Conservation (phyloP, 2,329 filamentous ascomycete genomes). For the Pezicula neosporulosa region DNA sequence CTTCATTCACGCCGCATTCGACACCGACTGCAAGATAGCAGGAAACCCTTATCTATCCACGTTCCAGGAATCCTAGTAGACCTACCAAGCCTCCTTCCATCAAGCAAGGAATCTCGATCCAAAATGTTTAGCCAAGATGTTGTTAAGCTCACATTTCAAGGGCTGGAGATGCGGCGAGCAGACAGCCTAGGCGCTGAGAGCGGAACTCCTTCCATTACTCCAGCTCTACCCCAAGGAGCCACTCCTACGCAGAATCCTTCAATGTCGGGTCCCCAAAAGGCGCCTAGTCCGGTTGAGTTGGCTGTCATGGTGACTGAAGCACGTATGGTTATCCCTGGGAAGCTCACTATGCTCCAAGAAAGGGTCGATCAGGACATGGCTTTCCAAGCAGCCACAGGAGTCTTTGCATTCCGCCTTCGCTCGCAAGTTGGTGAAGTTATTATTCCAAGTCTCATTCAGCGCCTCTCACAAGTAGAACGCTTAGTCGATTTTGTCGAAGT, state of each 20-base stretch:
- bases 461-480: conserved; percentile 57
- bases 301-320: conserved; percentile 27
- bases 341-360: conserved; percentile 21
- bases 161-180: conserved; percentile 18
- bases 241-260: neutral
- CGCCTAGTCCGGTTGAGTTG: conserved; percentile 10
- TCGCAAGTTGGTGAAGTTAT: conserved; percentile 25
- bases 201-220: neutral
- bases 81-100: conserved; percentile 23
- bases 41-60: conserved; percentile 20
- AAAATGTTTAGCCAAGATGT: conserved; percentile 55
- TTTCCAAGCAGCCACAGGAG: conserved; percentile 23
- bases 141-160: conserved; percentile 53
- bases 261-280: neutral
- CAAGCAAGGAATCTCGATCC: conserved; percentile 14
- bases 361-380: conserved; percentile 28
- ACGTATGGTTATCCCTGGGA: conserved; percentile 21
- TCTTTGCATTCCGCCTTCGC: conserved; percentile 27
- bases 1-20: conserved; percentile 23
- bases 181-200: neutral
- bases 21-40: conserved; percentile 23
- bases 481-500: conserved; percentile 68
- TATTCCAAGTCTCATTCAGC: conserved; percentile 23
- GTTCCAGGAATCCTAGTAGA: conserved; percentile 24
- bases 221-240: neutral